phyloP scores from a whole-genome alignment of 73 alveolate genomes.

The Paramecium octaurelia region DNA sequence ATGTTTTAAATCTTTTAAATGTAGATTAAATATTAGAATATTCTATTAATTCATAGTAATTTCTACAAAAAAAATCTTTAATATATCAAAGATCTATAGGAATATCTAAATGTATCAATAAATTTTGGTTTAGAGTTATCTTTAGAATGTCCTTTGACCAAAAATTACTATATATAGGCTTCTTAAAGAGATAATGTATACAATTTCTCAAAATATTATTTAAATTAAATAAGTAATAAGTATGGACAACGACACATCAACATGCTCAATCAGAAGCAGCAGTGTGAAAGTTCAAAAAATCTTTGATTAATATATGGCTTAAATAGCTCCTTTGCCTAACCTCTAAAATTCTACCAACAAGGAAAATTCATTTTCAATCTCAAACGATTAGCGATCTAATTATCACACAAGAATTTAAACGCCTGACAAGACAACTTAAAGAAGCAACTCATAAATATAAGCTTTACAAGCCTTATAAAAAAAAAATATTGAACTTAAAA shows the following conservation, averaged over 20 bases:
- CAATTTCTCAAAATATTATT: background rate
- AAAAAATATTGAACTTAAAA: background rate
- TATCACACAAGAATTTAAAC: constrained; percentile 23
- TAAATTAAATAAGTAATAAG: background rate
- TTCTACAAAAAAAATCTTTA: no score
- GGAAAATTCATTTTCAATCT: background rate
- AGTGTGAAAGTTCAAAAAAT: constrained; percentile 20
- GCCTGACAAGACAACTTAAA: background rate
- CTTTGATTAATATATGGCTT: constrained; percentile 2
- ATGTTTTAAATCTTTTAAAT: no score
- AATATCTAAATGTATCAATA: no score
- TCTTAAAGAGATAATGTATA: background rate
- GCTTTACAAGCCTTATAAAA: constrained; percentile 14
- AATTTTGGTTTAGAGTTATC: no score
- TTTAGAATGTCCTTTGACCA: background rate
- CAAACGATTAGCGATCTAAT: background rate
- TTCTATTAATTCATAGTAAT: no score
- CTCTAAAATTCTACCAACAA: background rate
- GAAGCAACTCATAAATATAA: background rate
- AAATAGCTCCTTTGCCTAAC: background rate
- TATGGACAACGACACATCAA: constrained; percentile 36
- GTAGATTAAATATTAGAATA: no score
- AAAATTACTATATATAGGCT: background rate
- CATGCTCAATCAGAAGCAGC: background rate
- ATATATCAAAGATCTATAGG: no score